Evolutionary conservation across 176 grass and related monocot species (phyloP).

Genomic region (Triticum timopheevii): DNA sequence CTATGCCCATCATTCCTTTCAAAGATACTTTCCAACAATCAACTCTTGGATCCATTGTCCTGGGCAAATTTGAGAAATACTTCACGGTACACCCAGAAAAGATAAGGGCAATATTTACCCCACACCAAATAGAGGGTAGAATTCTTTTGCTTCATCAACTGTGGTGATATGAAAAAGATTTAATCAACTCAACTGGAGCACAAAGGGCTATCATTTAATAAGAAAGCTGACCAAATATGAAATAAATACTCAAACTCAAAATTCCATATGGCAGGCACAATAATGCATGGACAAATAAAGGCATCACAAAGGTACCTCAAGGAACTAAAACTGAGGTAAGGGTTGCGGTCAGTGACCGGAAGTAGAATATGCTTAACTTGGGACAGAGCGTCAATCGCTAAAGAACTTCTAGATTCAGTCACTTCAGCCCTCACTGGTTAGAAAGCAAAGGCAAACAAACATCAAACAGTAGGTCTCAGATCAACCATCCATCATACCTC

Average conservation of each 20-base stretch:
- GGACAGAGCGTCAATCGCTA: slow-evolving; percentile 68
- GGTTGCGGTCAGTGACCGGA: no score
- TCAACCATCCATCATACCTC: no score
- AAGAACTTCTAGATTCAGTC: slow-evolving; percentile 60
- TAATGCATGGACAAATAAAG: neutral
- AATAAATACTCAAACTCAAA: neutral
- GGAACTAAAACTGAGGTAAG: no score
- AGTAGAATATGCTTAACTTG: slow-evolving; percentile 76
- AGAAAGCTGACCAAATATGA: slow-evolving; percentile 1
- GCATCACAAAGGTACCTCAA: no score
- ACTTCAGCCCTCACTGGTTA: slow-evolving; percentile 73
- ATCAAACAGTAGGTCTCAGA: neutral
- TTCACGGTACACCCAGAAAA: no score
- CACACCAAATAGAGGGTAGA: slow-evolving; percentile 59
- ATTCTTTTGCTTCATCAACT: slow-evolving; percentile 58
- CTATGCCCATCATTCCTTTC: slow-evolving; percentile 95
- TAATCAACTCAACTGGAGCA: neutral
- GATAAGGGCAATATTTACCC: no score
- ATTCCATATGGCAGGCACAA: neutral
- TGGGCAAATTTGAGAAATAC: no score
- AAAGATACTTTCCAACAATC: no score
- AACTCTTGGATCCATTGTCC: no score
- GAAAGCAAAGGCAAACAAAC: neutral
- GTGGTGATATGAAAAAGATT: slow-evolving; percentile 42
- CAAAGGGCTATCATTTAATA: neutral